These are phyloP conservation scores for Nicotiana tabacum DNA, from an alignment of 257 asterid species.

Conservation along the genomic window DNA sequence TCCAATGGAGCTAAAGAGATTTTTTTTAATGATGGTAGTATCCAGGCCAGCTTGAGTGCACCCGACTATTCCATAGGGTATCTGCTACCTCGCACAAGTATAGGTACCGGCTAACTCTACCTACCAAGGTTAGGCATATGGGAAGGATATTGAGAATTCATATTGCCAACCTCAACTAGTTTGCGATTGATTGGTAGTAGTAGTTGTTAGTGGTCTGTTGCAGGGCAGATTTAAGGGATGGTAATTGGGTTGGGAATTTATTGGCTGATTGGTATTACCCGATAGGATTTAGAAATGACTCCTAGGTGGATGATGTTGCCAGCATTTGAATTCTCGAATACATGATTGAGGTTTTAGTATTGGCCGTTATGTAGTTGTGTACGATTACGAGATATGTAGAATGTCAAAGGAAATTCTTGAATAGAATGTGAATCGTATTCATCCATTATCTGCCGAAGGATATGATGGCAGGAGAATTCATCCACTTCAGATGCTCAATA, in stretches of 20 bases:
- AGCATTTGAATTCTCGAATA: not conserved
- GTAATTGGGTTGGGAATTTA: not conserved
- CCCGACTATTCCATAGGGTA: too few species aligned
- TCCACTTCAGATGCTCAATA: not conserved
- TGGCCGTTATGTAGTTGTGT: not conserved
- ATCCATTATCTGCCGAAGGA: not conserved
- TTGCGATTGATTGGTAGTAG: not conserved
- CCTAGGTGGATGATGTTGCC: not conserved
- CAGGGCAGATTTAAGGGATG: not conserved
- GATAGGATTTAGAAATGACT: not conserved
- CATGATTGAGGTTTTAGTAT: not conserved
- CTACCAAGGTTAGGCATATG: too few species aligned
- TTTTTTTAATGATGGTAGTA: too few species aligned
- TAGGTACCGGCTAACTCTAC: too few species aligned
- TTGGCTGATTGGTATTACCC: not conserved
- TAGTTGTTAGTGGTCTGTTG: not conserved
- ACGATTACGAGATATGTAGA: not conserved
- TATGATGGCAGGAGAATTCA: not conserved
- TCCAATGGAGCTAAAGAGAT: not conserved
- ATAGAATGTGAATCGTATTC: not conserved
- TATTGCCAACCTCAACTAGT: not conserved
- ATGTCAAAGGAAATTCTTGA: not conserved
- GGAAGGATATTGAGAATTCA: not conserved
- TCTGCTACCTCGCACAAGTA: too few species aligned
- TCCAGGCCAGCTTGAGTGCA: too few species aligned